Conservation (phyloP, 257 asterid species). For the Primulina tabacum region DNA sequence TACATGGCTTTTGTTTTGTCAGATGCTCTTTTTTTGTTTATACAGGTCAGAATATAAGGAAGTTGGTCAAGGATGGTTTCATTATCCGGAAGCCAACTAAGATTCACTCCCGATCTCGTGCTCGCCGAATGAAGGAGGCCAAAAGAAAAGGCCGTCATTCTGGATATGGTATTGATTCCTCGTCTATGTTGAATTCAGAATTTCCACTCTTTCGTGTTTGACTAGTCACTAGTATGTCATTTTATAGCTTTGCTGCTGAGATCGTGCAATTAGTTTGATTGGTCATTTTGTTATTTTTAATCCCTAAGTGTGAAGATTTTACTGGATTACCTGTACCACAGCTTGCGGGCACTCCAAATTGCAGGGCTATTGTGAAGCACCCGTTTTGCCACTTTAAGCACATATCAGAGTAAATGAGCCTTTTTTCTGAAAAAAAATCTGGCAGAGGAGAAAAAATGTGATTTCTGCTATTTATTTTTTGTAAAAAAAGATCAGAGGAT, state of each 20-base stretch:
- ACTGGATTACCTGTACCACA: neutral
- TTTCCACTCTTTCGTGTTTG: neutral
- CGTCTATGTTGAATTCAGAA: neutral
- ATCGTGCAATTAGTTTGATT: neutral
- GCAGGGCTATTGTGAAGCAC: no score
- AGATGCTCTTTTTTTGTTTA: neutral
- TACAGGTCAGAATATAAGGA: slow-evolving; percentile 25
- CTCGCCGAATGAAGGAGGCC: slow-evolving; percentile 31
- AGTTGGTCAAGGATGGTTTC: slow-evolving; percentile 23
- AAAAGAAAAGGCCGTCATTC: slow-evolving; percentile 32
- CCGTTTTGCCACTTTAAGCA: no score
- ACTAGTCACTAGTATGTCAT: neutral
- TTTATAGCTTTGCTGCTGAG: neutral
- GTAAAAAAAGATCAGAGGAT: no score
- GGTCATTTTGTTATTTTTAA: neutral
- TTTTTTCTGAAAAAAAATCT: no score
- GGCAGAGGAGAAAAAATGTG: no score
- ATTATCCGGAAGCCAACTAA: slow-evolving; percentile 30
- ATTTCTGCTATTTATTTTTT: no score
- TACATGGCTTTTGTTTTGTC: neutral
- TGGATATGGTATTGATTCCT: slow-evolving; percentile 25
- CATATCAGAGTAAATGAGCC: no score
- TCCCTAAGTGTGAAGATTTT: neutral
- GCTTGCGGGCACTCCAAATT: no score
- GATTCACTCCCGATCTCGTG: slow-evolving; percentile 30